A percentile compares a stretch with the other conserved stretches of the same genome.
phyloP scores from a whole-genome alignment of 2,329 filamentous ascomycete genomes.

The Taxawa tesnikishii region DNA sequence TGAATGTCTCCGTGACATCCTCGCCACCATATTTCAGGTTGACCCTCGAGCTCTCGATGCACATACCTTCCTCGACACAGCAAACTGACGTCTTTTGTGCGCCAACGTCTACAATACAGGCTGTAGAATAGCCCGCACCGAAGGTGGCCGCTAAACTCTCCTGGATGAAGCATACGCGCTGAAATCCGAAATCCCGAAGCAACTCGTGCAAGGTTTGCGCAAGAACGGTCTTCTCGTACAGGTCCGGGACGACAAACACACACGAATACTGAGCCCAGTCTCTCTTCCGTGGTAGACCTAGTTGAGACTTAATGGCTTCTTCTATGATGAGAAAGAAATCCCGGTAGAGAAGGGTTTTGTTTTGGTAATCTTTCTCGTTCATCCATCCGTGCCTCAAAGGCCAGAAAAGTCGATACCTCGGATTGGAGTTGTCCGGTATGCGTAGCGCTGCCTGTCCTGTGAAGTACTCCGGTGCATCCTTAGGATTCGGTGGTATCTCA shows the following conservation, averaged over 20 bases:
- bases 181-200: constrained; percentile 82
- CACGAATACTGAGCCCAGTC: constrained; percentile 87
- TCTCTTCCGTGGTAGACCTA: constrained; percentile 64
- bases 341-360: constrained; percentile 66
- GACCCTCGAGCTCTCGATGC: constrained; percentile 84
- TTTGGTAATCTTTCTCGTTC: constrained; percentile 80
- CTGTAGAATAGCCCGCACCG: constrained; percentile 84
- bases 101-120: constrained; percentile 91
- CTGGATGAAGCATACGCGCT: constrained; percentile 83
- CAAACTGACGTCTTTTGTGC: constrained; percentile 96
- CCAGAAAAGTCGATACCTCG: constrained; percentile 88
- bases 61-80: constrained; percentile 93
- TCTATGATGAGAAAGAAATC: constrained; percentile 83
- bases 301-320: constrained; percentile 72
- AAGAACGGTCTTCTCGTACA: constrained; percentile 92
- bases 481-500: constrained; percentile 50
- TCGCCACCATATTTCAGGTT: constrained; percentile 89
- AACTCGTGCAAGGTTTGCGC: constrained; percentile 73
- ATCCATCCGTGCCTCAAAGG: constrained; percentile 76
- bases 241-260: constrained; percentile 91
- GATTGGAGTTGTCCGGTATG: constrained; percentile 78
- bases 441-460: constrained; percentile 72
- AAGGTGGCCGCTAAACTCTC: constrained; percentile 92
- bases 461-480: constrained; percentile 61
- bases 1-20: constrained; percentile 87